These are phyloP conservation scores for Coemansia sp. DNA, from an alignment of 192 early-diverging fungal species.

Conservation along the genomic window DNA sequence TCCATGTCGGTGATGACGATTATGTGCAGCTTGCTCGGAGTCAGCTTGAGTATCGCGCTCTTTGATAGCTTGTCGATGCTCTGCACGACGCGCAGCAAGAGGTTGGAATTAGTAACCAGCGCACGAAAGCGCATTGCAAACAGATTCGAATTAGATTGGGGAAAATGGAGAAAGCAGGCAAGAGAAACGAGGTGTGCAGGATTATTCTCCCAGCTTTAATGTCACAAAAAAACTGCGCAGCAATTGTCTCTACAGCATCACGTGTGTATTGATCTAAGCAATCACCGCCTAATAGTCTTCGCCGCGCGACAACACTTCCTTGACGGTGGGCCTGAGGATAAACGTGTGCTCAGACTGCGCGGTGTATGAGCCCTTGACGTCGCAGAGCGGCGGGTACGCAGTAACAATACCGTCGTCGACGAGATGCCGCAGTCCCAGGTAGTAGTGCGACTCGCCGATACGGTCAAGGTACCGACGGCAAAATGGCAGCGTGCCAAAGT, in stretches of 20 bases:
- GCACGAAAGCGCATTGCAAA: slow-evolving; percentile 31
- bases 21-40: slow-evolving; percentile 60
- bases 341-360: slow-evolving; percentile 98
- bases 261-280: background rate
- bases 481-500: slow-evolving; percentile 93
- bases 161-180: background rate
- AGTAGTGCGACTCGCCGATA: slow-evolving; percentile 86
- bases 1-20: slow-evolving; percentile 60
- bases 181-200: too few relatives aligned
- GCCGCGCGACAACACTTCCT: slow-evolving; percentile 77
- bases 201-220: too few relatives aligned
- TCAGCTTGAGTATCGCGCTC: slow-evolving; percentile 64
- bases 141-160: background rate
- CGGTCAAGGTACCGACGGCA: slow-evolving; percentile 95
- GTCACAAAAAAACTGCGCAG: too few relatives aligned
- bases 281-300: slow-evolving; percentile 60
- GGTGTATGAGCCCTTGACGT: slow-evolving; percentile 83
- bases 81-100: slow-evolving; percentile 45
- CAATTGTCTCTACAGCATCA: background rate
- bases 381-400: slow-evolving; percentile 85
- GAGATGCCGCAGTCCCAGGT: slow-evolving; percentile 78
- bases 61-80: slow-evolving; percentile 72
- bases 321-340: slow-evolving; percentile 81
- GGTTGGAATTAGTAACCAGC: slow-evolving; percentile 28
- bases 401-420: slow-evolving; percentile 80